phyloP scores from a whole-genome alignment of 2,329 filamentous ascomycete genomes.

The Monilinia polystroma region DNA sequence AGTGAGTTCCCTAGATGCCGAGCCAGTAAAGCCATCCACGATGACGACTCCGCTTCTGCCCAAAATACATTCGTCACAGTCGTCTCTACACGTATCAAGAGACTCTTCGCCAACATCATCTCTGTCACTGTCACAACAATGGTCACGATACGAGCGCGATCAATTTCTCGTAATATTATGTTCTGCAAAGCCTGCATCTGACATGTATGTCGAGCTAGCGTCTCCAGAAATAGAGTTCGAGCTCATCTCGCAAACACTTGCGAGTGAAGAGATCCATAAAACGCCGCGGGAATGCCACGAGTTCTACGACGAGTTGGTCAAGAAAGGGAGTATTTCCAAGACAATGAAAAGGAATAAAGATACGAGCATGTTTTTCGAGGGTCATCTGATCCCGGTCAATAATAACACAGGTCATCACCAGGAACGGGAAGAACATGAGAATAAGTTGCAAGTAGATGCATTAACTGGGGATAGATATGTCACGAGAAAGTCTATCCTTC shows the following conservation, averaged over 20 bases:
- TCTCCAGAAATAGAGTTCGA: background rate
- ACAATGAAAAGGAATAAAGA: background rate
- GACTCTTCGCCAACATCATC: background rate
- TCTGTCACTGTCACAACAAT: background rate
- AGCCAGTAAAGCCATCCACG: no score
- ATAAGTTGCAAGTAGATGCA: background rate
- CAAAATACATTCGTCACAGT: background rate
- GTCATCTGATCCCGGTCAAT: background rate
- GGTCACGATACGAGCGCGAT: background rate
- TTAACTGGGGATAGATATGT: background rate
- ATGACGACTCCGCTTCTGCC: no score
- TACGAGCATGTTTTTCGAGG: background rate
- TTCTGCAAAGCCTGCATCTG: background rate
- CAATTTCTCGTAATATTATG: background rate
- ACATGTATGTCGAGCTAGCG: background rate
- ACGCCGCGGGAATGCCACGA: background rate
- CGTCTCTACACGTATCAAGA: background rate
- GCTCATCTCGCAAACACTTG: background rate
- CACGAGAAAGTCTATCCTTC: background rate
- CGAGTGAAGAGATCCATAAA: background rate
- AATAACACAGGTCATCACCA: background rate
- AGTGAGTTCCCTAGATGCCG: no score
- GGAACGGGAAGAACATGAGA: background rate
- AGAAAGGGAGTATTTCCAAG: background rate
- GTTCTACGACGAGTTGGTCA: background rate